Evolutionary conservation across 495 filamentous ascomycete genomes (phyloP).

Genomic region (Xylaria cubensis): DNA sequence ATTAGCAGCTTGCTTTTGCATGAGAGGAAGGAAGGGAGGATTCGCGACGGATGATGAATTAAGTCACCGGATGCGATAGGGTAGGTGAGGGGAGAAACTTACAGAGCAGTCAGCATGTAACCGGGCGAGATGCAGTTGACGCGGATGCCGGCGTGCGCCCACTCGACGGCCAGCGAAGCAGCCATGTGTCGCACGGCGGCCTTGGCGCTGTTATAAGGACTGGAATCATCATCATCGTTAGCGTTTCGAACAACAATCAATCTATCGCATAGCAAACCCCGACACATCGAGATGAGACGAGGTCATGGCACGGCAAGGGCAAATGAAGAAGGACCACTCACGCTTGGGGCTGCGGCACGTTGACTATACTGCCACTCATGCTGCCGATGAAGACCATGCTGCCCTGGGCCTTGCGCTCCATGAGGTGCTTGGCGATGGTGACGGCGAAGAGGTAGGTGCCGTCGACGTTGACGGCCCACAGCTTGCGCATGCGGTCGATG

Average conservation of each 20-base stretch:
- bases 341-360: conserved; percentile 91
- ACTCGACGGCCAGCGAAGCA: conserved; percentile 83
- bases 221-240: conserved; percentile 32
- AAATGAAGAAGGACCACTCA: conserved; percentile 35
- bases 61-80: background rate
- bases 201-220: conserved; percentile 88
- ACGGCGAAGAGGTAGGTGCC: conserved; percentile 91
- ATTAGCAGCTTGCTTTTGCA: conserved; percentile 20
- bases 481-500: conserved; percentile 84
- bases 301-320: background rate
- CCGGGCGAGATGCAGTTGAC: conserved; percentile 93
- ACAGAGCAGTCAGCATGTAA: conserved; percentile 95
- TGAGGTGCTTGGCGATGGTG: conserved; percentile 85
- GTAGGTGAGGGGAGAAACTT: conserved; percentile 40
- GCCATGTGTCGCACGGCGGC: conserved; percentile 87
- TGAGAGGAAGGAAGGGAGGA: no score
- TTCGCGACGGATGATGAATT: background rate
- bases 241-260: background rate
- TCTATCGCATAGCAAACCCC: background rate
- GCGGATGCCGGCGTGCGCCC: conserved; percentile 81
- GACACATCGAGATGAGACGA: background rate
- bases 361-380: conserved; percentile 93
- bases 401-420: conserved; percentile 77
- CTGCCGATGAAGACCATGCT: conserved; percentile 94
- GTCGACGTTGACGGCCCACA: conserved; percentile 94